Conservation (phyloP, 768 basidiomycete species). For the Trametes sanguinea region DNA sequence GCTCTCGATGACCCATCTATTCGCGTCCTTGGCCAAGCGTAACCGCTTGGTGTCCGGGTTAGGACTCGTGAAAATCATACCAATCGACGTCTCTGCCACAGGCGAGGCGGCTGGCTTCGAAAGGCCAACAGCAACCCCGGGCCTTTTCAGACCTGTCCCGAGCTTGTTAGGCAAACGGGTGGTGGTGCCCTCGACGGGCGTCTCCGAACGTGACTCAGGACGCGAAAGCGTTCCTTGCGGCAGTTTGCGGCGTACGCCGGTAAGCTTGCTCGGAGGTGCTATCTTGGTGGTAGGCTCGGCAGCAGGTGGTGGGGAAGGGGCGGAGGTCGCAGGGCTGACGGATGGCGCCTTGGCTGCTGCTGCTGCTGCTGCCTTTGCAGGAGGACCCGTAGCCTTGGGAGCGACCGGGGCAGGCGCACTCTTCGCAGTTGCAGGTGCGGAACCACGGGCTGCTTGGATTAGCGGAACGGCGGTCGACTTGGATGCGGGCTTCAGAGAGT, state of each 20-base stretch:
- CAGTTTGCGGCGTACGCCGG: constrained; percentile 71
- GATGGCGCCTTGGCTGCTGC: constrained; percentile 28
- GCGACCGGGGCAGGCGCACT: constrained; percentile 30
- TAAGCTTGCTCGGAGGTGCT: constrained; percentile 48
- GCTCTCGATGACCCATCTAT: constrained; percentile 84
- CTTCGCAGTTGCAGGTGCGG: constrained; percentile 39
- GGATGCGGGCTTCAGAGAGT: constrained; percentile 89
- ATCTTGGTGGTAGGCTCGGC: constrained; percentile 38
- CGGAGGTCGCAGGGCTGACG: constrained; percentile 46
- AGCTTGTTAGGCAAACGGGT: constrained; percentile 39
- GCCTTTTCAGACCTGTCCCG: constrained; percentile 48
- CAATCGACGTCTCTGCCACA: constrained; percentile 20
- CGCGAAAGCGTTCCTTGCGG: constrained; percentile 56
- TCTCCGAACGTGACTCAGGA: constrained; percentile 47
- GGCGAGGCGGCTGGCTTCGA: constrained; percentile 36
- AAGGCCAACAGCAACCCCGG: constrained; percentile 40
- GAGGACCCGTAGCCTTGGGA: constrained; percentile 21
- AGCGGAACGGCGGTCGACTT: constrained; percentile 80
- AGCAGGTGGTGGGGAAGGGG: constrained; percentile 41
- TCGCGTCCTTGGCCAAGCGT: constrained; percentile 72
- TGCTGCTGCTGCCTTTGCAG: constrained; percentile 25
- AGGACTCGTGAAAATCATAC: constrained; percentile 47
- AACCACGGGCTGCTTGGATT: constrained; percentile 77
- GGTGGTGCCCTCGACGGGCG: constrained; percentile 36
- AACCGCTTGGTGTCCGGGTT: constrained; percentile 65